These are phyloP conservation scores for Sindora glabra DNA, from an alignment of 306 rosid species.

Conservation along the genomic window DNA sequence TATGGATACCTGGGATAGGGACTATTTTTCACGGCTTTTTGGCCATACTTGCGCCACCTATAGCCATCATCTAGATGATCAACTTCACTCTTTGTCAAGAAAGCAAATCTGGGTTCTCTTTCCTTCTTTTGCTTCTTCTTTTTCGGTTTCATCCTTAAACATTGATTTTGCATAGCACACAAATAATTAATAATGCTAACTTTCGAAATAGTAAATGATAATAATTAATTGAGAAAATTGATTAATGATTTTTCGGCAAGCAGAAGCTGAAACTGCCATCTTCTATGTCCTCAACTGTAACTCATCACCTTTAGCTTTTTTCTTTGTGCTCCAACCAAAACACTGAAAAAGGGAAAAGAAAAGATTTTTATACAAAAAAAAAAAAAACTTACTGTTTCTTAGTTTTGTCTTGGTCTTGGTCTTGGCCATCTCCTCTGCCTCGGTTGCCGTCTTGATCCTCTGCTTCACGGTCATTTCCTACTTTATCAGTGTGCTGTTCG, in stretches of 20 bases:
- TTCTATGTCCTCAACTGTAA: slow-evolving; percentile 2
- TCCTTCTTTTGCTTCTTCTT: slow-evolving; percentile 72
- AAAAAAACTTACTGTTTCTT: slow-evolving; percentile 52
- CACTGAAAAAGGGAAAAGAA: not conserved
- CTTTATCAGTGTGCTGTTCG: slow-evolving; percentile 8
- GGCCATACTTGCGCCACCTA: slow-evolving; percentile 96
- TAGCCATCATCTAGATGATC: slow-evolving; percentile 87
- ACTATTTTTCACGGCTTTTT: slow-evolving; percentile 90
- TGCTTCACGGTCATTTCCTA: slow-evolving; percentile 4
- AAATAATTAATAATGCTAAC: not conserved
- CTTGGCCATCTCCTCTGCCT: slow-evolving; percentile 21
- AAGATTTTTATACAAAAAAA: not conserved
- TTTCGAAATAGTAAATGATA: not conserved
- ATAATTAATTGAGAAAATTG: too few relatives aligned
- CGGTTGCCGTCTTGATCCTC: slow-evolving; percentile 19
- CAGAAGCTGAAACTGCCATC: not conserved
- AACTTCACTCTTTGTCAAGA: slow-evolving; percentile 81
- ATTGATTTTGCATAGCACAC: not conserved
- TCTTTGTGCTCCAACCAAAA: not conserved
- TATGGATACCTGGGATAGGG: slow-evolving; percentile 73
- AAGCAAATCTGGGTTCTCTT: slow-evolving; percentile 70
- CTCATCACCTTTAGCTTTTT: not conserved
- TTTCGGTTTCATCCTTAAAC: slow-evolving; percentile 53
- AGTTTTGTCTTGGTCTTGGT: slow-evolving; percentile 45
- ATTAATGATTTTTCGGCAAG: not conserved